Base-by-base conservation (phyloP, 1,284 basidiomycete species). In the Xerocomus nothofagi region DNA sequence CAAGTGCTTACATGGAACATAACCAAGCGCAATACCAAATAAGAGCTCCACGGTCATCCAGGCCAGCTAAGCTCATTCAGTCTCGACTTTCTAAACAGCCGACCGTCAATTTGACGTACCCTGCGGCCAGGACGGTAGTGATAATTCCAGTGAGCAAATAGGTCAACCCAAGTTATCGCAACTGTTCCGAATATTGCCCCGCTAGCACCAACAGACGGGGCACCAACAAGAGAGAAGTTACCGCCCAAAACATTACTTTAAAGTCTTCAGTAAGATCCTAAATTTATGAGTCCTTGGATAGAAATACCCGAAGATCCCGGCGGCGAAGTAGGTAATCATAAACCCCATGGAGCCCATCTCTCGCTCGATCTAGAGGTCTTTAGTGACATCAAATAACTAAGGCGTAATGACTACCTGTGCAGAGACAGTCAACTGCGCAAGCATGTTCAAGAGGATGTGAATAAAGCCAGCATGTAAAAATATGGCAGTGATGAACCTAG, bases 161-260 rank as follows among this genome's bases (percentile, higher is more conserved):
- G 72, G 65, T 99, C 96, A 2, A 97, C 86, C 79, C 88, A 90
- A 18, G 82, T 84, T 18, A 93, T 90, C 3, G 90, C 93, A 50
- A 95, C 80, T 30, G 91, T 92, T 3, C 93, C 93, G 53, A 98
- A 97, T 48, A 98, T 92, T 1, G 94, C 93, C 8, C 96, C 94
- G 59, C 86, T 90, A 1, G 95, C 96, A 39, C 96, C 96, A 1
- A 94, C 79, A n/a, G 91, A 92, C 0, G 95, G 93, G n/a, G 87
- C 74, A 15, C 92, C 93, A 4, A 93, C 87, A 15, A 97, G 73
- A 1, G 92, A 78, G 66, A 98, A 94, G 68, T 96, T 98, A 4
- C 91, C 93, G 23, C 95, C 94, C 8, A 98, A 74, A 20, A 91
- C 78, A 58, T 91, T 92, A 32, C 88, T 88, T 54, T 10, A 50